These are phyloP conservation scores for Phytopythium mirpurense DNA, from an alignment of 352 stramenopile genomes.

Conservation along the genomic window DNA sequence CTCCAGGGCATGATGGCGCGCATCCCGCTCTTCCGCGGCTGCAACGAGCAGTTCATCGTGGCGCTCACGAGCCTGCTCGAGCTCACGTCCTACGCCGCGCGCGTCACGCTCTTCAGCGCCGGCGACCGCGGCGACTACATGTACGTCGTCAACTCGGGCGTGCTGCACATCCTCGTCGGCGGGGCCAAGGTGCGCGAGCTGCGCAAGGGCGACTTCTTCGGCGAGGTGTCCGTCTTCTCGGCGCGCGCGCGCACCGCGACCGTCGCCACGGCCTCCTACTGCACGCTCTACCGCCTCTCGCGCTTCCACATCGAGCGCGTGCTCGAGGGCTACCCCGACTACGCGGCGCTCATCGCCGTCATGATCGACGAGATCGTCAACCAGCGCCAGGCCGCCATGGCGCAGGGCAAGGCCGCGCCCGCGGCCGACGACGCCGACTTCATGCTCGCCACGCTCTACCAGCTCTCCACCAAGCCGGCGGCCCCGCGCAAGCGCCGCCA, in stretches of 20 bases:
- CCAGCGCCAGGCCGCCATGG: slow-evolving; percentile 16
- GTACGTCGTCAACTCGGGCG: slow-evolving; percentile 63
- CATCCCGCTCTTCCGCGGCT: slow-evolving; percentile 62
- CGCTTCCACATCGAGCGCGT: slow-evolving; percentile 59
- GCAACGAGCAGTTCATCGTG: slow-evolving; percentile 53
- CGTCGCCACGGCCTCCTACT: slow-evolving; percentile 53
- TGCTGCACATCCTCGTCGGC: slow-evolving; percentile 55
- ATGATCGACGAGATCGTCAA: slow-evolving; percentile 46
- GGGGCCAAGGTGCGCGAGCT: slow-evolving; percentile 60
- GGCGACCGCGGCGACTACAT: slow-evolving; percentile 66
- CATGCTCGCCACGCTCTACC: slow-evolving; percentile 48
- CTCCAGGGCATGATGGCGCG: slow-evolving; percentile 48
- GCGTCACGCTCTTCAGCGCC: slow-evolving; percentile 44
- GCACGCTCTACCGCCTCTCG: slow-evolving; percentile 58
- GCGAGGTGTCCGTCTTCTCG: slow-evolving; percentile 67
- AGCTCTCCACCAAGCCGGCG: slow-evolving; percentile 22
- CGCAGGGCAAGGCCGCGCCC: slow-evolving; percentile 1
- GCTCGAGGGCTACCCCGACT: slow-evolving; percentile 53
- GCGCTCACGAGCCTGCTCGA: slow-evolving; percentile 65
- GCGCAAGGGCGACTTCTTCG: slow-evolving; percentile 59
- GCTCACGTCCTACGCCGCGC: slow-evolving; percentile 47
- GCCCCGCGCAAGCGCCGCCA: slow-evolving; percentile 6
- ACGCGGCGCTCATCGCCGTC: slow-evolving; percentile 32
- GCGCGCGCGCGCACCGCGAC: slow-evolving; percentile 49
- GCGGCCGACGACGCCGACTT: slow-evolving; percentile 27